Evolutionary conservation across 306 rosid species (phyloP).

Genomic region (Purshia tridentata): DNA sequence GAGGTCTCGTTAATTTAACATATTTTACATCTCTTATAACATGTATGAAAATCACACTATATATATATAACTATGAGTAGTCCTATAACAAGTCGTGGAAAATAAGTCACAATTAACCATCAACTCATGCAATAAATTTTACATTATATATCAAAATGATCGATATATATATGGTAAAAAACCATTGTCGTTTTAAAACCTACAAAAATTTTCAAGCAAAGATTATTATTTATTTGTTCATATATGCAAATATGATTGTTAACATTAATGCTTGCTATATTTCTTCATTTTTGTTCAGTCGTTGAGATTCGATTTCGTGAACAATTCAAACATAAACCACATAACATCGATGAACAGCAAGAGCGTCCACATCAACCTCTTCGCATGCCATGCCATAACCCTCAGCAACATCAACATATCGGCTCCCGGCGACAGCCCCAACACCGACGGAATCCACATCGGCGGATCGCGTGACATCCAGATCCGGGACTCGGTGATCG

Average conservation of each 20-base stretch:
- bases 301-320: constrained; percentile 20
- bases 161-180: too few species aligned
- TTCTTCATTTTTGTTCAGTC: constrained; percentile 15
- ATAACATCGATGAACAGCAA: constrained; percentile 34
- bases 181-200: too few species aligned
- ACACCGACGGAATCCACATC: constrained; percentile 31
- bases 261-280: neutral
- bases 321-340: constrained; percentile 3
- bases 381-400: neutral
- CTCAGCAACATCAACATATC: constrained; percentile 6
- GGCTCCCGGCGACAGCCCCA: constrained; percentile 31
- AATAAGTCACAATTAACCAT: too few species aligned
- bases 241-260: neutral
- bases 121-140: too few species aligned
- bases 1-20: too few species aligned
- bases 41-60: too few species aligned
- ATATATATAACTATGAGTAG: too few species aligned
- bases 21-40: too few species aligned
- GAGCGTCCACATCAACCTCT: constrained; percentile 23
- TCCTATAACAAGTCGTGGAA: too few species aligned
- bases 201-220: neutral
- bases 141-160: too few species aligned
- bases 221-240: neutral
- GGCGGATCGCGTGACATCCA: neutral
- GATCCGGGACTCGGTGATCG: constrained; percentile 15